Evolutionary conservation across 768 basidiomycete genomes (phyloP).

Genomic region (Thelephora aurantiotincta): DNA sequence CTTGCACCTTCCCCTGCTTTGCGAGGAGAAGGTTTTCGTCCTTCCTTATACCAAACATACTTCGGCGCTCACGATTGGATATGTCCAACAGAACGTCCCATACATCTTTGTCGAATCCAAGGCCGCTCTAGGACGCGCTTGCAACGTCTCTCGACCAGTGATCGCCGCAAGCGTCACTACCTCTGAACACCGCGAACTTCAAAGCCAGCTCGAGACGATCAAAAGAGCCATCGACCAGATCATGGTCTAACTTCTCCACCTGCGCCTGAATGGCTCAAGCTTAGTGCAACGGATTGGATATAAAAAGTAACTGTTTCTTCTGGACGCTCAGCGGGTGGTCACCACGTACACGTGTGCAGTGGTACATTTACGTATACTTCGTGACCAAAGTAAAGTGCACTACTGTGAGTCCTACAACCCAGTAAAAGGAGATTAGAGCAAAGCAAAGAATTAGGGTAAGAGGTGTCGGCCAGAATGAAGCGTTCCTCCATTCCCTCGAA

Average conservation of each 20-base stretch:
- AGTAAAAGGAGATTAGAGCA: neutral
- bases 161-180: slow-evolving; percentile 96
- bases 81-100: slow-evolving; percentile 64
- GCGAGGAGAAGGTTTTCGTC: slow-evolving; percentile 85
- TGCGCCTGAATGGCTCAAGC: neutral
- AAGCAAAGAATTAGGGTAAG: no score
- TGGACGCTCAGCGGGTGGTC: neutral
- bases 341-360: neutral
- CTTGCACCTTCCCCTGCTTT: slow-evolving; percentile 93
- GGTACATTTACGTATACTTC: neutral
- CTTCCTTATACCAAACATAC: neutral
- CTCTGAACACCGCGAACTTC: slow-evolving; percentile 83
- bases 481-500: neutral
- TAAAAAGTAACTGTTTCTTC: neutral
- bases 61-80: neutral
- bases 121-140: slow-evolving; percentile 90
- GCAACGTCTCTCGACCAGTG: slow-evolving; percentile 89
- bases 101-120: slow-evolving; percentile 94
- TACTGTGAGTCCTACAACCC: neutral
- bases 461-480: no score
- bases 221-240: slow-evolving; percentile 74
- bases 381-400: neutral
- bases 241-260: slow-evolving; percentile 20
- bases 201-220: slow-evolving; percentile 76
- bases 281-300: neutral